Evolutionary conservation across 306 rosid species (phyloP), one percentile per base, ranked within the genome.

Genomic region (Astragalus membranaceus): DNA sequence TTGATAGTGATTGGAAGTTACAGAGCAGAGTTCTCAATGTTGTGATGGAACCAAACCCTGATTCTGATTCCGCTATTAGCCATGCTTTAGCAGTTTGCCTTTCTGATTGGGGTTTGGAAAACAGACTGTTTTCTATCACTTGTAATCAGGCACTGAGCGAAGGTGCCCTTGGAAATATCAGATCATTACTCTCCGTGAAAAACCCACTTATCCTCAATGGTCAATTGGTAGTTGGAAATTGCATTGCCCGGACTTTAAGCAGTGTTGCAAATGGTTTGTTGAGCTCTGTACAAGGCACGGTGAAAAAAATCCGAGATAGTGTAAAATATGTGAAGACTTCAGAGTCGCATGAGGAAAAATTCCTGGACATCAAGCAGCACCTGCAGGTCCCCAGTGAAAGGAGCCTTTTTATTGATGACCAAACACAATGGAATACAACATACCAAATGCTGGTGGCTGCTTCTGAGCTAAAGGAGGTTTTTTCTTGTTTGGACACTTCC

Each of bases 41-140:
- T 53, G 92, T 88, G 39, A 88, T 94, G 99, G 99, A 94, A 80
- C 95, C 96, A 13, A 87, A 88, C 75, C 96, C 96, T 1, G 89
- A 94, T 78, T 94, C 96, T 2, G 88, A 88, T 56, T 43, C 84
- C 33, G 92, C 92, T 52, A 78, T 91, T 16, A 83, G 85, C 77
- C 97, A 91, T 83, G 95, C 96, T 57, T 89, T 94, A 48, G 83
- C 99, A 58, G 97, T 75, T 48, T 94, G 99, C 78, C 88, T 94
- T 80, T 82, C 92, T 74, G 97, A 94, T 72, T 94, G 99, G 99
- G 80, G 44, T 74, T 77, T 91, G 80, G 89, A 91, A 41, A 85
- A 87, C 57, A 87, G 84, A 83, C 67, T 94, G 44, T 94, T 94
- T 79, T 94, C 99, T 30, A 70, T 94, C 44, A 94, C 95, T 41